Evolutionary conservation across 257 asterid genomes (phyloP).

Genomic region (Plantago major): DNA sequence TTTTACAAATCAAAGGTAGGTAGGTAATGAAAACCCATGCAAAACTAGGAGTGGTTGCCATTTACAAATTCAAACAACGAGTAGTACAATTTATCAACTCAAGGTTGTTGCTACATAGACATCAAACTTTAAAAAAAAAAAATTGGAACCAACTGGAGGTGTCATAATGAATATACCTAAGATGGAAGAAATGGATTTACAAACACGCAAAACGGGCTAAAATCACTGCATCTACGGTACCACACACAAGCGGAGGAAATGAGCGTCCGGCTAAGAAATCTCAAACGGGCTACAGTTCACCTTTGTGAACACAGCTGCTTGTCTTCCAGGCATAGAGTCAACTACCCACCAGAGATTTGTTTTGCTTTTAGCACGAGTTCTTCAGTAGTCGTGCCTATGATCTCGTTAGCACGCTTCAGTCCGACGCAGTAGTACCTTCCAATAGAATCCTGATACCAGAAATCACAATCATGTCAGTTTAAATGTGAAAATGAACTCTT

Average conservation of each 20-base stretch:
- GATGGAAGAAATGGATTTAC: neutral
- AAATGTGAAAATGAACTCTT: conserved; percentile 7
- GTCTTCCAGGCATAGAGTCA: conserved; percentile 24
- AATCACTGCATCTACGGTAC: conserved; percentile 5
- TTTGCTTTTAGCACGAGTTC: conserved; percentile 88
- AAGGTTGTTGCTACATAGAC: too few species aligned
- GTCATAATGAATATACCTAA: neutral
- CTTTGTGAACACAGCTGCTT: neutral
- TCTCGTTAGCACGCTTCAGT: conserved; percentile 92
- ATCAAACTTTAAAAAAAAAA: neutral
- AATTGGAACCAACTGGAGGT: neutral
- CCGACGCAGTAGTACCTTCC: conserved; percentile 85
- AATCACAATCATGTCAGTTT: conserved; percentile 9
- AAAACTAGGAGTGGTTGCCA: too few species aligned
- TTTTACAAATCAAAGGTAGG: too few species aligned
- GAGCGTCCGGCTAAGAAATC: neutral
- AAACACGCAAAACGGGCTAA: conserved; percentile 1
- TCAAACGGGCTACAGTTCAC: neutral
- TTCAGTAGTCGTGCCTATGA: conserved; percentile 92
- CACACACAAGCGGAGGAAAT: conserved; percentile 9
- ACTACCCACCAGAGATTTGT: conserved; percentile 39
- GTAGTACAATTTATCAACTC: too few species aligned
- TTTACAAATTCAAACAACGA: too few species aligned
- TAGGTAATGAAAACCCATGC: too few species aligned
- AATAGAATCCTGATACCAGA: conserved; percentile 53